phyloP scores from a whole-genome alignment of 106 monocot species.

The Alisma plantagoaquatica region DNA sequence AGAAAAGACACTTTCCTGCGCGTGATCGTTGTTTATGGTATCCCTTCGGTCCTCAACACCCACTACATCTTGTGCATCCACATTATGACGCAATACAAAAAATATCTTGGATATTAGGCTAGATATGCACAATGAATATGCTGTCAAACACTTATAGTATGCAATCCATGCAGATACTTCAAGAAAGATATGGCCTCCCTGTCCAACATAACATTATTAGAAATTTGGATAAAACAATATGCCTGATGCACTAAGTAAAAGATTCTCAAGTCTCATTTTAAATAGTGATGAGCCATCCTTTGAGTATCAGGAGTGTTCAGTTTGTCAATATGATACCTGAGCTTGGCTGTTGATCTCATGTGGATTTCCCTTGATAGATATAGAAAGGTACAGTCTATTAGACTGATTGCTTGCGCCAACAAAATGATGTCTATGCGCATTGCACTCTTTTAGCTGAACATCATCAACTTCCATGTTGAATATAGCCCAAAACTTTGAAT shows the following conservation, averaged over 20 bases:
- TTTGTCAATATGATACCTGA: no score
- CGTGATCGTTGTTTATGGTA: no score
- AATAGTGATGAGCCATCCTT: no score
- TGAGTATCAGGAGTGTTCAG: no score
- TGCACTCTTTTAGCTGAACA: no score
- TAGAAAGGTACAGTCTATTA: constrained; percentile 17
- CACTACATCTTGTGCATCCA: constrained; percentile 9
- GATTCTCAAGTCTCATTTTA: no score
- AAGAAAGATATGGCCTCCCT: constrained; percentile 69
- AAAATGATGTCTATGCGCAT: no score
- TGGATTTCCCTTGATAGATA: constrained; percentile 20
- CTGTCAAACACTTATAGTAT: constrained; percentile 38
- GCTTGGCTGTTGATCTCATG: constrained; percentile 26
- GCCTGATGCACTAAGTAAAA: no score
- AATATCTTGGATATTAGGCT: constrained; percentile 3
- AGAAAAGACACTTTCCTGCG: no score
- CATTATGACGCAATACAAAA: constrained; percentile 5
- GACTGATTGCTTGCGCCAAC: no score
- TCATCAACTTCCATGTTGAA: constrained; percentile 34
- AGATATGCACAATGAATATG: constrained; percentile 24
- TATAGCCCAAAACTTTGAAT: constrained; percentile 20
- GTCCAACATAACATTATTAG: constrained; percentile 8
- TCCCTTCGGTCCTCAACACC: background rate
- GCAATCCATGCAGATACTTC: constrained; percentile 52
- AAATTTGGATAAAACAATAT: background rate